Evolutionary conservation across 2,329 filamentous ascomycete genomes (phyloP), one percentile per base, ranked within the genome.

Genomic region (Cryphonectria radicalis): DNA sequence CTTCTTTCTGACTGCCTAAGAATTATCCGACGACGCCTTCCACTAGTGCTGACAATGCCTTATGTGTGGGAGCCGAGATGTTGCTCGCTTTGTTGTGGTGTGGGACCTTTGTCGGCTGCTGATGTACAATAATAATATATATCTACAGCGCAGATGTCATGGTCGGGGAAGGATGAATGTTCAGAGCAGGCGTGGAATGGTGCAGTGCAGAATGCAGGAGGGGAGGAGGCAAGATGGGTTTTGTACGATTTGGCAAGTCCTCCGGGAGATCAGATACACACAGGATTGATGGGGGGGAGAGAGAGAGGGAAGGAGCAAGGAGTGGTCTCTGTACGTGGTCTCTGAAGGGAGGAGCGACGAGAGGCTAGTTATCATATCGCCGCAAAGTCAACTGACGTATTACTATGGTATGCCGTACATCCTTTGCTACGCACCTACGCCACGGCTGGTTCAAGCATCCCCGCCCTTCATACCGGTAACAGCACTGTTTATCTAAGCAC

Each of bases 351-450:
- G 66, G 14, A 50, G 32, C 46, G 28, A 37, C 17, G 32, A 32
- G 50, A 60, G 63, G 60, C 65, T 66, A 63, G 63, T 64, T 66
- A 69, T 53, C 70, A 62, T 53, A 66, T 69, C 53, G 62, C 57
- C 53, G 53, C 66, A 65, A 65, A 32, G 25, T 43, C 40, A 57
- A 59, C 42, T 55, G 43, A 43, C 46, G 46, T 50, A 50, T 19
- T 50, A 50, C 46, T 50, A 50, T 50, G 46, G 46, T 8, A n/a
- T n/a, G 22, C 46, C 46, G 22, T 50, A n/a, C 22, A 7, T 50
- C 22, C 46, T 50, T 50, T 4, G 5, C 46, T 10, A 50, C 28
- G 28, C 28, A 28, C 28, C 28, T 28, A 28, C 46, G 46, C 46
- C 46, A 50, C 46, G 22, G 46, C 46, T 50, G 5, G 46, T 22